These are phyloP conservation scores for Aspergillus persii DNA, from an alignment of 2,329 filamentous ascomycete genomes.

Conservation along the genomic window DNA sequence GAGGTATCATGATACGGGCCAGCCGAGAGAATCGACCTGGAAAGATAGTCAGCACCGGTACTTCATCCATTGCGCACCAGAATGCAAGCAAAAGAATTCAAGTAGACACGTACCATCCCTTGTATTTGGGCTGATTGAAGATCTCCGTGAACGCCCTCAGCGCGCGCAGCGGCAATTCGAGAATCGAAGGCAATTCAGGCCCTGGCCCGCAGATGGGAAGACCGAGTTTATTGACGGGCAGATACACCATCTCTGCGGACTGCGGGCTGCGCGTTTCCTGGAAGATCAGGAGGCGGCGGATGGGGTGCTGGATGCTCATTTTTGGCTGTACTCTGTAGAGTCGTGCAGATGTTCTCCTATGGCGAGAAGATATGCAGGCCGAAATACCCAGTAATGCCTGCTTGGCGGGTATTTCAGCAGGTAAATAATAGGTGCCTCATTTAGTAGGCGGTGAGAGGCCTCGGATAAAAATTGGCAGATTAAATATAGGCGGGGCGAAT, in stretches of 20 bases:
- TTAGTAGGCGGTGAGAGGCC: no score
- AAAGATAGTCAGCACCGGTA: not conserved
- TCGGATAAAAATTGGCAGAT: no score
- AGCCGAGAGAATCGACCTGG: constrained; percentile 34
- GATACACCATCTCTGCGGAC: constrained; percentile 27
- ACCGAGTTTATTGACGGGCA: constrained; percentile 37
- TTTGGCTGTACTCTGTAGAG: constrained; percentile 1
- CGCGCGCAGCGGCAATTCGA: constrained; percentile 34
- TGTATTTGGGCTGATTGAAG: constrained; percentile 39
- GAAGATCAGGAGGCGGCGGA: constrained; percentile 36
- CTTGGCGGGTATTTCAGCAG: no score
- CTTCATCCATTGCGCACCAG: not conserved
- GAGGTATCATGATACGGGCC: constrained; percentile 37
- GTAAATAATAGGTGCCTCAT: no score
- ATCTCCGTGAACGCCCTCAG: constrained; percentile 39
- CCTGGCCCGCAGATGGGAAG: constrained; percentile 35
- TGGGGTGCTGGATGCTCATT: constrained; percentile 11
- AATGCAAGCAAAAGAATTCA: not conserved
- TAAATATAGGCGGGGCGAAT: no score
- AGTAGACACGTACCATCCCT: constrained; percentile 32
- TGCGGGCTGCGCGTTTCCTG: constrained; percentile 35
- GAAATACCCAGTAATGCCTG: no score
- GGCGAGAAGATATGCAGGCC: no score
- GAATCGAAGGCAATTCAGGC: constrained; percentile 32
- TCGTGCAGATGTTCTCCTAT: no score